Conservation (phyloP, 2,329 filamentous ascomycete genomes). For the Gaeumannomyces tritici region DNA sequence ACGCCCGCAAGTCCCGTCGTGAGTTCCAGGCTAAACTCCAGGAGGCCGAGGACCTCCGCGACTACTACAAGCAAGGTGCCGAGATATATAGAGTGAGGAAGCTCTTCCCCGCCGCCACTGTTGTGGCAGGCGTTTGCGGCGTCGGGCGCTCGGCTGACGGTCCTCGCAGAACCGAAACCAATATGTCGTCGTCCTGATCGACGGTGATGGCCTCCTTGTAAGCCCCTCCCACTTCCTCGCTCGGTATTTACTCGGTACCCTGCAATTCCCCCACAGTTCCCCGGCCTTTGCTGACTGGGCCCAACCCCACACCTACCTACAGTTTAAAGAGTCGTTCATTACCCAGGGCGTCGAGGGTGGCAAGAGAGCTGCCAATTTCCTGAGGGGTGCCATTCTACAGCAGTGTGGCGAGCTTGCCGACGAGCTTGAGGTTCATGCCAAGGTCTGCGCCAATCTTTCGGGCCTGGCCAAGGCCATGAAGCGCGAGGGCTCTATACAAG, state of each 20-base stretch:
- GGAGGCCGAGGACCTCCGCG: conserved; percentile 24
- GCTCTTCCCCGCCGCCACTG: neutral
- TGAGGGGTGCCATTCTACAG: conserved; percentile 37
- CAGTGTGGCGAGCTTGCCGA: conserved; percentile 38
- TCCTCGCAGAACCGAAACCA: conserved; percentile 39
- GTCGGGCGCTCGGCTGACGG: neutral
- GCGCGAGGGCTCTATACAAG: conserved; percentile 34
- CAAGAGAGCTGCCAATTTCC: conserved; percentile 38
- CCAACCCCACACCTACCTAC: conserved; percentile 1
- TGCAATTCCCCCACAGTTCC: neutral
- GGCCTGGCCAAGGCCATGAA: conserved; percentile 40
- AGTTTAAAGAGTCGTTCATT: conserved; percentile 50
- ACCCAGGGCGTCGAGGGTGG: conserved; percentile 46
- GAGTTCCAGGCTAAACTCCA: conserved; percentile 39
- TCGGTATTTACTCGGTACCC: conserved; percentile 7
- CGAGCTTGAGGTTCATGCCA: conserved; percentile 44
- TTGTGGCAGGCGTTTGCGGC: neutral
- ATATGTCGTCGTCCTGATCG: conserved; percentile 52
- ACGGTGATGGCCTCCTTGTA: conserved; percentile 54
- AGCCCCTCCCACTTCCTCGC: neutral
- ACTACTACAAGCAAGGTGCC: conserved; percentile 26
- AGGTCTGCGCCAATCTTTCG: conserved; percentile 44
- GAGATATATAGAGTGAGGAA: conserved; percentile 34
- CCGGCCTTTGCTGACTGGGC: neutral
- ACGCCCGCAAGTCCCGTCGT: conserved; percentile 36